Evolutionary conservation across 208 protist species (phyloP), one percentile per base, ranked within the genome.

Genomic region (Leishmania aethiopica): DNA sequence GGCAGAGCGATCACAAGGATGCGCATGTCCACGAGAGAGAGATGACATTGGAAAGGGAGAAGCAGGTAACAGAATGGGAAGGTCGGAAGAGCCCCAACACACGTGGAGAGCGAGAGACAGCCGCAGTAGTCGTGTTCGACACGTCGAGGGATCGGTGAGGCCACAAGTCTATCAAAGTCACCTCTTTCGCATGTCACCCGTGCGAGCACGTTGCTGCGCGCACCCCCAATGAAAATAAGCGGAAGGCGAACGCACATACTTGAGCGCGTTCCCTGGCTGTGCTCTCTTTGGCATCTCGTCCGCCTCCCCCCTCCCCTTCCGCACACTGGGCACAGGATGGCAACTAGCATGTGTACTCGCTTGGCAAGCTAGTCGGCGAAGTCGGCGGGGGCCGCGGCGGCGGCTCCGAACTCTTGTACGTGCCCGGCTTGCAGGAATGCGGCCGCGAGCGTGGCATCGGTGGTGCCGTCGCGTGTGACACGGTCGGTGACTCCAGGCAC

Each of bases 391-490:
- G 60, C 4, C 72, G 77, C 13, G 82, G 57, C 60, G 69, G 82
- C 40, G 51, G 75, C 32, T 51, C 75, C 28, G 53, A 19, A 0
- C 40, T 22, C 75, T 37, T 42, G 60, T 57, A 1, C 71, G 77
- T 28, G 60, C 70, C 53, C 3, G 62, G 59, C 53, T 85, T 85
- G 35, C 32, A 28, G 3, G 82, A 85, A n/a, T 40, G 72, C 60
- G 71, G 77, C 15, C 82, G 82, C 11, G 64, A 79, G 53, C 77
- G 77, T 19, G 82, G 77, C 72, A 79, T 77, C 8, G 11, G 42
- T 42, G 71, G 82, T 17, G 40, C 64, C 3, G 72, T 53, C 22
- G 73, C 51, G 42, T 45, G 70, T 1, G 82, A 53, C 7, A 22
- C 37, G 25, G 42, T 60, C 0, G 77, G 67, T 2, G 77, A 76